A percentile compares a stretch with the other conserved stretches of the same genome.
phyloP scores from a whole-genome alignment of 306 rosid species.

The Sesbania bispinosa region DNA sequence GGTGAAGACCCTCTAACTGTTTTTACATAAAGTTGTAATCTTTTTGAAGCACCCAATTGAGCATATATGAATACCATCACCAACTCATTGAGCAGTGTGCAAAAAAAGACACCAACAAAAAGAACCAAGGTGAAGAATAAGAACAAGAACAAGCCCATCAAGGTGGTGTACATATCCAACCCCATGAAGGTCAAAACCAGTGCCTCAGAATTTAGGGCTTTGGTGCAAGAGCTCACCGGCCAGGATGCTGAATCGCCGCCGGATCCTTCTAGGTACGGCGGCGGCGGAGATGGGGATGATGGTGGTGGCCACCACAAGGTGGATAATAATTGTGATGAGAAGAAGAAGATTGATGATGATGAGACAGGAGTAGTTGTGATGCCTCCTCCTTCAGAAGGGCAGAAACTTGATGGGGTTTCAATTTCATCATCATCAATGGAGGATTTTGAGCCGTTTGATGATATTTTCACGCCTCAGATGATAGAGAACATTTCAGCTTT shows the following conservation, averaged over 20 bases:
- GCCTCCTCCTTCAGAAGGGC: too few species aligned
- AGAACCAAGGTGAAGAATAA: slow-evolving; percentile 21
- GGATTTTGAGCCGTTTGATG: slow-evolving; percentile 40
- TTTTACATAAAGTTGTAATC: too few species aligned
- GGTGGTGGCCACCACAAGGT: too few species aligned
- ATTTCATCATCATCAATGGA: background rate
- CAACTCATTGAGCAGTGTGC: slow-evolving; percentile 17
- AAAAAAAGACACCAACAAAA: slow-evolving; percentile 32
- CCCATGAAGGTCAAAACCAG: slow-evolving; percentile 66
- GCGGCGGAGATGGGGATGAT: too few species aligned
- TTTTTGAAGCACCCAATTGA: too few species aligned
- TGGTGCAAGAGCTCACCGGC: slow-evolving; percentile 80
- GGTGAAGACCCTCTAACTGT: too few species aligned
- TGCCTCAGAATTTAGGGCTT: slow-evolving; percentile 54
- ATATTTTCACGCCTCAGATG: slow-evolving; percentile 42
- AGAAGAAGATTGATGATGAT: background rate
- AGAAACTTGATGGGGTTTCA: too few species aligned
- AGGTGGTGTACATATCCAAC: slow-evolving; percentile 72
- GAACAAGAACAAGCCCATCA: slow-evolving; percentile 34
- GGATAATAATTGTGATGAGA: too few species aligned
- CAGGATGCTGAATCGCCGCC: slow-evolving; percentile 67
- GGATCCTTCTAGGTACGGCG: slow-evolving; percentile 37
- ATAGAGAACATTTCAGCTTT: slow-evolving; percentile 40
- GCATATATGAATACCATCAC: background rate
- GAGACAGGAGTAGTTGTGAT: background rate